These are phyloP conservation scores for Fomitopsis palustris DNA, from an alignment of 1,284 basidiomycete species.

Conservation along the genomic window DNA sequence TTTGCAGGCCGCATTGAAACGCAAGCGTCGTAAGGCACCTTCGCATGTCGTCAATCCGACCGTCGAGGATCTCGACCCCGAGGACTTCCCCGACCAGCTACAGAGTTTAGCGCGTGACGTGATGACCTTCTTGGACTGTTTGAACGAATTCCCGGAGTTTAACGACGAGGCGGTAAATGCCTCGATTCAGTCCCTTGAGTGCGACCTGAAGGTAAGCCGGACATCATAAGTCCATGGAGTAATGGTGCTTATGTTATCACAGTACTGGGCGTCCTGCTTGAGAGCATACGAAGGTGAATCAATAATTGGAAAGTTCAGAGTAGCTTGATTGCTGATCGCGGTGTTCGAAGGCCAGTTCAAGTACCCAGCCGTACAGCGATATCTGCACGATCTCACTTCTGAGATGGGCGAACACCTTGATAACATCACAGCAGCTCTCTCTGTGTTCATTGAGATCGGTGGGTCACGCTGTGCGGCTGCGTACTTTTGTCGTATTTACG, in stretches of 20 bases:
- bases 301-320: neutral
- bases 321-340: neutral
- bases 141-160: slow-evolving; percentile 75
- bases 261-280: slow-evolving; percentile 72
- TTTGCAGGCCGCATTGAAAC: slow-evolving; percentile 23
- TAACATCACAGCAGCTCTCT: slow-evolving; percentile 57
- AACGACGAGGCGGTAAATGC: slow-evolving; percentile 68
- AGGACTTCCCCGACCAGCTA: slow-evolving; percentile 62
- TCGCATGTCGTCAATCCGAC: slow-evolving; percentile 50
- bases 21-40: slow-evolving; percentile 27
- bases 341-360: slow-evolving; percentile 54
- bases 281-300: slow-evolving; percentile 51
- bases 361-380: slow-evolving; percentile 65
- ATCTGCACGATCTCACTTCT: slow-evolving; percentile 63
- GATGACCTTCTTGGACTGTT: slow-evolving; percentile 57
- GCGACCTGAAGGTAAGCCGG: slow-evolving; percentile 54
- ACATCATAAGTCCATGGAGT: neutral
- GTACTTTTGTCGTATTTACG: neutral
- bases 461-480: neutral
- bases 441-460: slow-evolving; percentile 73
- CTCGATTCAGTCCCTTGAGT: slow-evolving; percentile 61
- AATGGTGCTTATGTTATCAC: slow-evolving; percentile 5
- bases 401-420: slow-evolving; percentile 74
- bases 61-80: slow-evolving; percentile 53
- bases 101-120: slow-evolving; percentile 57